A percentile compares a stretch with the other conserved stretches of the same genome.
Conservation (phyloP, 371 early-diverging fungal species). For the Circinella minor region DNA sequence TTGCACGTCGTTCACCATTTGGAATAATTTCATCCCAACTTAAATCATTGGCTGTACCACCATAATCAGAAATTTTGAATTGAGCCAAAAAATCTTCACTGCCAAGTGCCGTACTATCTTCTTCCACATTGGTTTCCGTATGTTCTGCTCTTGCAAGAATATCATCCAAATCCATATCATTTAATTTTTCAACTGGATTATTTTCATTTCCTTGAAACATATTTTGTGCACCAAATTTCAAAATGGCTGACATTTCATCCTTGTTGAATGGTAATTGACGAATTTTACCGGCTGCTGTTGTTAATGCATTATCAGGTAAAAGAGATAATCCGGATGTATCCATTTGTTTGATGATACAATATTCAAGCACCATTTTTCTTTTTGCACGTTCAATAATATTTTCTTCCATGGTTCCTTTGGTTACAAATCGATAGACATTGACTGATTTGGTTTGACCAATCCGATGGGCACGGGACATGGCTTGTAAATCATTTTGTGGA, state of each 20-base stretch:
- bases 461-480: conserved; percentile 99
- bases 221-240: conserved; percentile 97
- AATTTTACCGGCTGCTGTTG: conserved; percentile 48
- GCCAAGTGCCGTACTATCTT: conserved; percentile 65
- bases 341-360: conserved; percentile 98
- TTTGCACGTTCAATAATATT: conserved; percentile 98
- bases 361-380: conserved; percentile 98
- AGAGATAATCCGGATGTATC: conserved; percentile 90
- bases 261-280: conserved; percentile 60
- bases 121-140: conserved; percentile 76
- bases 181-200: conserved; percentile 69
- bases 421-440: conserved; percentile 97
- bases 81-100: conserved; percentile 93
- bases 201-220: conserved; percentile 85
- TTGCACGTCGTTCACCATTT: conserved; percentile 72
- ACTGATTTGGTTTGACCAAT: conserved; percentile 99
- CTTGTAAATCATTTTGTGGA: conserved; percentile 99
- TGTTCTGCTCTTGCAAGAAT: conserved; percentile 94
- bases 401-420: conserved; percentile 98
- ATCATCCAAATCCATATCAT: conserved; percentile 94
- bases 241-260: conserved; percentile 92
- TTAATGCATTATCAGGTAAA: conserved; percentile 58
- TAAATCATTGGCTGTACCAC: conserved; percentile 74
- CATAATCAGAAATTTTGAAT: conserved; percentile 93
- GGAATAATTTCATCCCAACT: conserved; percentile 98